Conservation (phyloP, 1,284 basidiomycete genomes). For the Ceratobasidium theobromae region DNA sequence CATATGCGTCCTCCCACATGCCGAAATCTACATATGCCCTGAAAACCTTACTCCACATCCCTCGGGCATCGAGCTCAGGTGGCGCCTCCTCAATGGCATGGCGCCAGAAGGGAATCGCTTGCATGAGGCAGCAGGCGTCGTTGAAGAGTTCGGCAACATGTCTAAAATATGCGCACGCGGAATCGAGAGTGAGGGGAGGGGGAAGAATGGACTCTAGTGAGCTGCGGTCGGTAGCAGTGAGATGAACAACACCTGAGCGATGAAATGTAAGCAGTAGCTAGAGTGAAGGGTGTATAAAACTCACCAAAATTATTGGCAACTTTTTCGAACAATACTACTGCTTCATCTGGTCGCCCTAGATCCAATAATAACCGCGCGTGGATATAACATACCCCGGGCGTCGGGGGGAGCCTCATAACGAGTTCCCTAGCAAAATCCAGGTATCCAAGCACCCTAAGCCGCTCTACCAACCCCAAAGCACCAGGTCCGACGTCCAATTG, state of each 20-base stretch:
- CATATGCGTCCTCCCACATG: slow-evolving; percentile 84
- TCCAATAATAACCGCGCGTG: slow-evolving; percentile 67
- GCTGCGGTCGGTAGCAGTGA: slow-evolving; percentile 19
- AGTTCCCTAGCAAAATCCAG: slow-evolving; percentile 62
- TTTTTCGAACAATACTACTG: slow-evolving; percentile 67
- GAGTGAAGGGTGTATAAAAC: slow-evolving; percentile 39
- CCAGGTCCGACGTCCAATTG: slow-evolving; percentile 52
- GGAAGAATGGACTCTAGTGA: slow-evolving; percentile 37
- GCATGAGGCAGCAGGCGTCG: slow-evolving; percentile 53
- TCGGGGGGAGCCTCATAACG: slow-evolving; percentile 72
- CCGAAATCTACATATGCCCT: slow-evolving; percentile 71
- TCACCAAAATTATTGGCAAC: slow-evolving; percentile 78
- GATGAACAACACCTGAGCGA: slow-evolving; percentile 3
- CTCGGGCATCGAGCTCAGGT: slow-evolving; percentile 54
- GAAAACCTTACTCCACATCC: slow-evolving; percentile 79
- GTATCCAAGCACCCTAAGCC: slow-evolving; percentile 66
- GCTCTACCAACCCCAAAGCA: slow-evolving; percentile 72
- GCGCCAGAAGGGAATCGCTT: slow-evolving; percentile 74
- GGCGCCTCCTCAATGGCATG: slow-evolving; percentile 72
- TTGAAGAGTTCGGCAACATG: slow-evolving; percentile 77
- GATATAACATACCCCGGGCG: slow-evolving; percentile 74
- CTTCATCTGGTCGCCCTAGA: slow-evolving; percentile 73
- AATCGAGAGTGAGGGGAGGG: slow-evolving; percentile 20
- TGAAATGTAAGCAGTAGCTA: not conserved
- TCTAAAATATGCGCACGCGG: slow-evolving; percentile 70